Base-by-base conservation (phyloP, 1,139 yeast species). In the Pneumocystis sp. region DNA sequence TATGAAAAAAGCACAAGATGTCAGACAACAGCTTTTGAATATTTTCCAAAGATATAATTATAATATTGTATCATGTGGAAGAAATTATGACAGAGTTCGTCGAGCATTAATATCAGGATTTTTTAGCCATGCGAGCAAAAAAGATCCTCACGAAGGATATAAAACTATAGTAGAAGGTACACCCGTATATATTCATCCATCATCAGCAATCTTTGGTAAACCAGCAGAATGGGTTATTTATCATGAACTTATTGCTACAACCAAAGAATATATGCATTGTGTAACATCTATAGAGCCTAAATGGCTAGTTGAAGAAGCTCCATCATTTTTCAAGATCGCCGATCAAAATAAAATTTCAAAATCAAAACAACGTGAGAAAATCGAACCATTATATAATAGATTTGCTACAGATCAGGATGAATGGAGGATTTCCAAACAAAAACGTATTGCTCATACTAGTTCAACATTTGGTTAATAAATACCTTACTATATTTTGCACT, bases 231-330 rank as follows among this genome's bases (percentile, higher is more conserved):
- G 87, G 72, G 95, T 90, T 64, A 78, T 93, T 1, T 93, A 90
- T 72, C 96, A 91, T 72, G 86, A 95, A 5, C 78, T 93, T 65
- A 78, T 91, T 62, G 78, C 89, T 71, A 93, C 97, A 0, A 81
- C 89, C 4, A 85, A 84, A 72, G 97, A 91, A 77, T 93, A 90
- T 74, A 89, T 93, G 96, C 95, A 89, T 67, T 87, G 89, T 71
- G 87, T 85, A 8, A 86, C 95, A 0, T 80, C 82, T 3, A 85
- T 93, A 64, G 95, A 89, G 66, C 91, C 97, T 0, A 79, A 80
- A 69, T 91, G 97, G 97, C 78, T 93, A 60, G 79, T 86, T 7
- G 90, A 87, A 70, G 81, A 84, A 57, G 97, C 97, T 1, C 97
- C 98, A 0, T 84, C 84, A 64, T 91, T 86, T 75, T 93, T 88